These are phyloP conservation scores for Clitoria ternatea DNA, from an alignment of 306 rosid genomes.

Conservation along the genomic window DNA sequence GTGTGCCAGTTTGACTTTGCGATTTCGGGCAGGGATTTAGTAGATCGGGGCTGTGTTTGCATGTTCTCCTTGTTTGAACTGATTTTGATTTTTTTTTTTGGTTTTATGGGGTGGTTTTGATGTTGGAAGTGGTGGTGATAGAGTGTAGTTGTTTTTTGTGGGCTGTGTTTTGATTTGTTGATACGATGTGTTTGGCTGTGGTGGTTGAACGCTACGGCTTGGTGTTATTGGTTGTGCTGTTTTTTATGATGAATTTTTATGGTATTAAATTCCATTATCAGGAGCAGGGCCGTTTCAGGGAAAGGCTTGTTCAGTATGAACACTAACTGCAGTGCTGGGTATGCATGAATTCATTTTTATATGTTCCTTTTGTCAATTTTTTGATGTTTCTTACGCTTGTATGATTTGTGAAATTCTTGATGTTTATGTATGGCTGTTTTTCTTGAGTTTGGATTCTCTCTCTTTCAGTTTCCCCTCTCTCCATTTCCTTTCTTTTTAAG, in stretches of 20 bases:
- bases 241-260: background rate
- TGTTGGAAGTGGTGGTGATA: background rate
- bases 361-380: background rate
- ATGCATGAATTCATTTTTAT: slow-evolving; percentile 14
- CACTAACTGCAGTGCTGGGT: slow-evolving; percentile 31
- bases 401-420: background rate
- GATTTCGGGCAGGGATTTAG: background rate
- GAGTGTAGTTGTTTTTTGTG: background rate
- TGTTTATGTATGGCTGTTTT: background rate
- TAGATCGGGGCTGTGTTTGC: slow-evolving; percentile 29
- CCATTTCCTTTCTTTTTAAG: no score
- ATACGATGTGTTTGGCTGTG: background rate
- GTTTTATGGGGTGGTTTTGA: background rate
- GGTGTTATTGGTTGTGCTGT: background rate
- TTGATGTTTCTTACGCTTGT: background rate
- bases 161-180: background rate
- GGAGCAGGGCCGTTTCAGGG: slow-evolving; percentile 34
- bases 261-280: slow-evolving; percentile 24
- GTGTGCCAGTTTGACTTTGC: background rate
- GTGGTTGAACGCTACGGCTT: background rate
- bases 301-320: slow-evolving; percentile 34
- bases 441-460: no score
- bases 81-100: background rate
- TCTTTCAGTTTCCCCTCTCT: no score
- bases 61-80: background rate